A percentile compares a stretch with the other conserved stretches of the same genome.
Conservation (phyloP, 352 stramenopile genomes). For the Pythium aristosporum region DNA sequence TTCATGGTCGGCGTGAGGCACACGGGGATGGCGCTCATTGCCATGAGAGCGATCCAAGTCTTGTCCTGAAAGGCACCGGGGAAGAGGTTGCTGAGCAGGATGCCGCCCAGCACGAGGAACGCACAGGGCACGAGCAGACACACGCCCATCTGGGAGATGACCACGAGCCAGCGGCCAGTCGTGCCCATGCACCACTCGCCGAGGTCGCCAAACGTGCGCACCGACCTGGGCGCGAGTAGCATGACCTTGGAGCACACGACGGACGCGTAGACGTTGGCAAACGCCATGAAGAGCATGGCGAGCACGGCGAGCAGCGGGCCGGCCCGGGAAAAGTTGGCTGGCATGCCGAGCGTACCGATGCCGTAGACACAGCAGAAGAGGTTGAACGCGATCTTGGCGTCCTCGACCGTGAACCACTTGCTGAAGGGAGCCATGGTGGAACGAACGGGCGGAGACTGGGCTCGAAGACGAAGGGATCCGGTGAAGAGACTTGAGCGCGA, state of each 20-base stretch:
- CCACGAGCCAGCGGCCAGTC: conserved; percentile 28
- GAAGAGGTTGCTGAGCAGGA: conserved; percentile 31
- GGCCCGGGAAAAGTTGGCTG: conserved; percentile 59
- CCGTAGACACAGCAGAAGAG: conserved; percentile 67
- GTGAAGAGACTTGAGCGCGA: not conserved
- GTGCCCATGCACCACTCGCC: conserved; percentile 34
- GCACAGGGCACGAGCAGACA: conserved; percentile 26
- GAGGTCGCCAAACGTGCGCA: conserved; percentile 32
- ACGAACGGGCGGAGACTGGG: not conserved
- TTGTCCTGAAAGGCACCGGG: conserved; percentile 22
- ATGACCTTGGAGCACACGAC: conserved; percentile 24
- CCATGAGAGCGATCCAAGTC: conserved; percentile 35
- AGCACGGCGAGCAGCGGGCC: conserved; percentile 32
- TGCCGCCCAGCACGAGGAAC: conserved; percentile 27
- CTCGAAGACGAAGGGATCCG: not conserved
- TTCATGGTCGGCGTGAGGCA: conserved; percentile 35
- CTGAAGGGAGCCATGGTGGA: conserved; percentile 1
- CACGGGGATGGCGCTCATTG: conserved; percentile 25
- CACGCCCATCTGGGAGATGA: conserved; percentile 24
- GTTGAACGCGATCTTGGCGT: conserved; percentile 41
- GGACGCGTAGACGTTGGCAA: conserved; percentile 35
- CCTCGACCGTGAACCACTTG: conserved; percentile 20
- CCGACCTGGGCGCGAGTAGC: conserved; percentile 8
- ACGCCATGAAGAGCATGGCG: conserved; percentile 36
- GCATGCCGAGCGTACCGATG: conserved; percentile 67